Conservation (phyloP, 495 filamentous ascomycete species). For the Melanomma pulvis-pyrius region DNA sequence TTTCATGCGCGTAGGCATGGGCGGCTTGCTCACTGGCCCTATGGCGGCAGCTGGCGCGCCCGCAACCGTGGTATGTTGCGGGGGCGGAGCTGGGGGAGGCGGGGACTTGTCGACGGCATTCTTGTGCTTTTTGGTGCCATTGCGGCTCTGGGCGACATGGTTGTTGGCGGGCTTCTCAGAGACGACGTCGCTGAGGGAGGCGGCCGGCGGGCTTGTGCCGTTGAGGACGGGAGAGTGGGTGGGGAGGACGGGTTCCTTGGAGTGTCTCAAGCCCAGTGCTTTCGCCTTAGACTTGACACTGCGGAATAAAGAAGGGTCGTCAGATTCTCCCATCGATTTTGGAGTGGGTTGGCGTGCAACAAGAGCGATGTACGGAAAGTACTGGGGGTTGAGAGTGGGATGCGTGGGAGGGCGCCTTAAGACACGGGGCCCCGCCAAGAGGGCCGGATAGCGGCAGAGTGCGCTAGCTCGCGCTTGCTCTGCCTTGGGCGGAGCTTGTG, state of each 20-base stretch:
- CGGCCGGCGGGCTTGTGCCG: background rate
- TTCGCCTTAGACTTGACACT: constrained; percentile 38
- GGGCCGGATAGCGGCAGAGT: background rate
- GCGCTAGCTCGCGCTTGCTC: background rate
- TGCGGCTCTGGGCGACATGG: constrained; percentile 9
- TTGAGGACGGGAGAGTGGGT: constrained; percentile 9
- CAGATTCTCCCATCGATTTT: constrained; percentile 40
- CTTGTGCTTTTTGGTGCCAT: constrained; percentile 17
- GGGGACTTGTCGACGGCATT: constrained; percentile 33
- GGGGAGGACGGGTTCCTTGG: constrained; percentile 30
- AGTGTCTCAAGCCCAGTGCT: constrained; percentile 34
- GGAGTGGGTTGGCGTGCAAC: constrained; percentile 9
- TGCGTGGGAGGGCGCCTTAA: background rate
- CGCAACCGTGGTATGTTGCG: constrained; percentile 25
- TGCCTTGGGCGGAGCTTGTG: background rate
- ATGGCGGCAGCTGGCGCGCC: constrained; percentile 33
- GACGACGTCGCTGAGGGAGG: background rate
- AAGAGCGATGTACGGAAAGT: background rate
- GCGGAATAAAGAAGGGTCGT: constrained; percentile 35
- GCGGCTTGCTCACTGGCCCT: constrained; percentile 28
- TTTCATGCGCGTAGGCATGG: constrained; percentile 36
- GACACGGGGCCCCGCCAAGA: background rate
- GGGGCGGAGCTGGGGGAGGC: constrained; percentile 30
- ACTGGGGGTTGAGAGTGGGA: background rate
- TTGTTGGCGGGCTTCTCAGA: constrained; percentile 15